These are phyloP conservation scores for Phytopythium kandeliae DNA, from an alignment of 352 stramenopile species.

Conservation along the genomic window DNA sequence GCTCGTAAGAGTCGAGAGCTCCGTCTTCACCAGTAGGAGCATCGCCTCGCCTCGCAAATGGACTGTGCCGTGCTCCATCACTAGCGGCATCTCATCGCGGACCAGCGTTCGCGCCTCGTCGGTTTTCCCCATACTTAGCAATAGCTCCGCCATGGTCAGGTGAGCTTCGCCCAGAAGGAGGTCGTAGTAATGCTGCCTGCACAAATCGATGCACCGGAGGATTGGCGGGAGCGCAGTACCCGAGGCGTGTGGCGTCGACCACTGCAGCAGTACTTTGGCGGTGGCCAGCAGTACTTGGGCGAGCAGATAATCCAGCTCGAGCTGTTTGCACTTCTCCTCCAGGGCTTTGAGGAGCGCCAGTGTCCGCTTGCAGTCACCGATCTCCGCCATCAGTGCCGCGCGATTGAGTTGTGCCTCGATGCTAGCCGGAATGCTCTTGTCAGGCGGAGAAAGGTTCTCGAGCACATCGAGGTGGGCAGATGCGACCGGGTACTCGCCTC, in stretches of 20 bases:
- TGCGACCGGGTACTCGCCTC: conserved; percentile 32
- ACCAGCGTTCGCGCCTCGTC: conserved; percentile 41
- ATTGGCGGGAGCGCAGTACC: conserved; percentile 40
- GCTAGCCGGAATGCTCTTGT: conserved; percentile 38
- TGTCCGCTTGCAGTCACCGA: conserved; percentile 28
- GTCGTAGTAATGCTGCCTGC: conserved; percentile 43
- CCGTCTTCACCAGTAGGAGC: conserved; percentile 49
- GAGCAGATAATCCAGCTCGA: conserved; percentile 37
- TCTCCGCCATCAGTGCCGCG: conserved; percentile 21
- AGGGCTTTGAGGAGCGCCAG: conserved; percentile 35
- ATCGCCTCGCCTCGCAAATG: conserved; percentile 48
- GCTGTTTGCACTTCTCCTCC: conserved; percentile 31
- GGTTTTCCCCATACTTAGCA: conserved; percentile 49
- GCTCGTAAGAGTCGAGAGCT: conserved; percentile 18
- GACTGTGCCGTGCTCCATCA: conserved; percentile 61
- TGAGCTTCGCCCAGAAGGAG: conserved; percentile 54
- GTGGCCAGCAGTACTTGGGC: conserved; percentile 45
- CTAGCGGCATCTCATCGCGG: conserved; percentile 50
- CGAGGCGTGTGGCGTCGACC: conserved; percentile 31
- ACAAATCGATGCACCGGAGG: conserved; percentile 44
- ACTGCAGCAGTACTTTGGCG: conserved; percentile 28
- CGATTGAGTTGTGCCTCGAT: conserved; percentile 35
- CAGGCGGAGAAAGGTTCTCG: conserved; percentile 32
- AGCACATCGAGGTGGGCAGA: conserved; percentile 39
- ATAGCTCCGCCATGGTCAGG: conserved; percentile 55